These are phyloP conservation scores for Cladosporium sphaerospermum DNA, from an alignment of 2,329 filamentous ascomycete genomes.

Conservation along the genomic window DNA sequence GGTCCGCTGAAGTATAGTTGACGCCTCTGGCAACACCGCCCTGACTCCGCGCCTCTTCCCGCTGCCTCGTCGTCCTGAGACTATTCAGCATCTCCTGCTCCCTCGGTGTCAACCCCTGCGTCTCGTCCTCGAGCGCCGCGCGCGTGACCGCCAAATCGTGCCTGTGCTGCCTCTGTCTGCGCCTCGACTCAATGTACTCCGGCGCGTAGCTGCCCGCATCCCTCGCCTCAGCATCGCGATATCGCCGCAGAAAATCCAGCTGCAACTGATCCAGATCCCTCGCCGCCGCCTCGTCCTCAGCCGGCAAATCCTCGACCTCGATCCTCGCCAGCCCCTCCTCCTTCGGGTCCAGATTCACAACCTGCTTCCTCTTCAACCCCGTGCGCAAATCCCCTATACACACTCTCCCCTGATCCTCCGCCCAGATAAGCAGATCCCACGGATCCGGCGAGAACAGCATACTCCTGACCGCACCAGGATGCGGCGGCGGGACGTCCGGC, in stretches of 20 bases:
- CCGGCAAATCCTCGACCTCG: slow-evolving; percentile 44
- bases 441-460: slow-evolving; percentile 90
- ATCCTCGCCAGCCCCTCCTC: slow-evolving; percentile 52
- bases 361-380: slow-evolving; percentile 61
- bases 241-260: slow-evolving; percentile 39
- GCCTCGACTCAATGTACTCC: slow-evolving; percentile 39
- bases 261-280: slow-evolving; percentile 41
- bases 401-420: slow-evolving; percentile 74
- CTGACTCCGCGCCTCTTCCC: slow-evolving; percentile 36
- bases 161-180: slow-evolving; percentile 26
- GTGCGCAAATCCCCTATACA: slow-evolving; percentile 67
- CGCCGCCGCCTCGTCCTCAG: background rate
- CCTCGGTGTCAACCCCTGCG: slow-evolving; percentile 39
- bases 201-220: slow-evolving; percentile 34
- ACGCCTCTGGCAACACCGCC: slow-evolving; percentile 35
- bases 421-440: slow-evolving; percentile 88
- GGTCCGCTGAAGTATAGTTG: slow-evolving; percentile 35
- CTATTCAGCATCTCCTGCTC: slow-evolving; percentile 43
- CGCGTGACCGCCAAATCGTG: slow-evolving; percentile 25
- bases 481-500: slow-evolving; percentile 47
- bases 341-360: slow-evolving; percentile 57
- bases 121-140: slow-evolving; percentile 38
- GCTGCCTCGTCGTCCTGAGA: slow-evolving; percentile 38
- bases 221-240: slow-evolving; percentile 33
- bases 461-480: slow-evolving; percentile 71